Conservation (phyloP, 441 rosid genomes). For the Euphorbia corollata region DNA sequence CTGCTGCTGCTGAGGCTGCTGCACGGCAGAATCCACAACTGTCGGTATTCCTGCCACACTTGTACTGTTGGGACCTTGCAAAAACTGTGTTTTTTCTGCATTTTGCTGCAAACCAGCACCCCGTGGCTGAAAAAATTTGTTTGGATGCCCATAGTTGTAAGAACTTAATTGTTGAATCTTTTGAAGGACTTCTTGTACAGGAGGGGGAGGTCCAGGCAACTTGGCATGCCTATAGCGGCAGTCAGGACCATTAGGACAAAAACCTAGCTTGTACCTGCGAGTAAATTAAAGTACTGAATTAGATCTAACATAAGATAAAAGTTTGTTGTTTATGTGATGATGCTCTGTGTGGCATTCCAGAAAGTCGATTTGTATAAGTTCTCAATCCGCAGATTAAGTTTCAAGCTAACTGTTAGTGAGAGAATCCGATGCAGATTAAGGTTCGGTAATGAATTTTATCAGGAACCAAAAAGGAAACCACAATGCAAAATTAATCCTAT, state of each 20-base stretch:
- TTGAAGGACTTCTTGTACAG: conserved; percentile 90
- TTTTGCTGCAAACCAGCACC: conserved; percentile 50
- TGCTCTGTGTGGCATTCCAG: background rate
- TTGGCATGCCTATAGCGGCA: conserved; percentile 93
- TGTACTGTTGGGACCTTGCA: conserved; percentile 40
- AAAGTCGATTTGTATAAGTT: background rate
- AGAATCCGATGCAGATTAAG: background rate
- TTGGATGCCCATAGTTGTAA: conserved; percentile 48
- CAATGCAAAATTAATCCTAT: background rate
- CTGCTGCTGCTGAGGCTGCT: conserved; percentile 41
- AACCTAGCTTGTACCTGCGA: conserved; percentile 88
- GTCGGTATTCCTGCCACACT: conserved; percentile 39
- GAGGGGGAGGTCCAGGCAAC: conserved; percentile 90
- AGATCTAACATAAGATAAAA: background rate
- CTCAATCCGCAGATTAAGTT: conserved; percentile 2
- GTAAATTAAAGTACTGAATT: conserved; percentile 5
- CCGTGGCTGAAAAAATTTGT: conserved; percentile 68
- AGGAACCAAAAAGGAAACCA: too few relatives aligned
- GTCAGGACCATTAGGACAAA: conserved; percentile 97
- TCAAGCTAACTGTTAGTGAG: background rate
- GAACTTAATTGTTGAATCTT: conserved; percentile 85
- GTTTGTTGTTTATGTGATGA: background rate
- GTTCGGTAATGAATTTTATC: too few relatives aligned
- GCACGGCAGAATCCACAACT: conserved; percentile 44
- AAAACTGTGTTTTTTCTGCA: conserved; percentile 52